Base-by-base conservation (phyloP, 371 early-diverging fungal species). In the Actinomortierella ambigua region DNA sequence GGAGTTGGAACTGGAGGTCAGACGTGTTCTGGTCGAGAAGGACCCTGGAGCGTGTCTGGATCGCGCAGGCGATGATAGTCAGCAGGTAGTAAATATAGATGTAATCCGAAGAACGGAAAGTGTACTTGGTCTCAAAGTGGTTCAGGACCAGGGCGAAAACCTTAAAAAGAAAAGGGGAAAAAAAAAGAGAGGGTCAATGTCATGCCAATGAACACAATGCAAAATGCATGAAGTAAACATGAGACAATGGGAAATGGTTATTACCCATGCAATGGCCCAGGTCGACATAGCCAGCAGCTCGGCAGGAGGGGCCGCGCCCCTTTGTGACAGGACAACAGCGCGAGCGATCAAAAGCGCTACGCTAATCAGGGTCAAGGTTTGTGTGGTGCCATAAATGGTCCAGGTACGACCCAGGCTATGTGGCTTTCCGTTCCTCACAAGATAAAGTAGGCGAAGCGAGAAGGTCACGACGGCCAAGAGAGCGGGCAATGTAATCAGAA, bases 401-500 rank as follows among this genome's bases (percentile, higher is more conserved):
- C 22, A 18, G 5, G n/a, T 34, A 22, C 22, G 34, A 40, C 11
- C 13, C 17, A 18, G 15, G 29, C 11, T 15, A 20, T 18, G 2
- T 53, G 13, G 49, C 22, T 34, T 34, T 34, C 11, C 34, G 11
- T 34, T 34, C 11, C 34, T 34, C 7, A 34, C 11, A 34, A 34
- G 34, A 34, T 34, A 11, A 11, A 34, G 34, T 34, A 34, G 34
- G 34, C 34, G 34, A 6, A 34, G 34, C 11, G 34, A 11, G 34
- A 68, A 68, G 23, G 62, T 11, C 1, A 63, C 2, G 28, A 62
- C 27, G 7, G 68, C 55, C 14, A 68, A 23, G 4, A 63, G 34
- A 11, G 68, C 56, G 0, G 68, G 68, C 7, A 62, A 39, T 2
- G 22, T 55, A 18, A 68, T 54, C 17, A 68, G 54, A 18, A 68